Evolutionary conservation across 352 stramenopile species (phyloP).

Genomic region (Phytophthora hibernalis): DNA sequence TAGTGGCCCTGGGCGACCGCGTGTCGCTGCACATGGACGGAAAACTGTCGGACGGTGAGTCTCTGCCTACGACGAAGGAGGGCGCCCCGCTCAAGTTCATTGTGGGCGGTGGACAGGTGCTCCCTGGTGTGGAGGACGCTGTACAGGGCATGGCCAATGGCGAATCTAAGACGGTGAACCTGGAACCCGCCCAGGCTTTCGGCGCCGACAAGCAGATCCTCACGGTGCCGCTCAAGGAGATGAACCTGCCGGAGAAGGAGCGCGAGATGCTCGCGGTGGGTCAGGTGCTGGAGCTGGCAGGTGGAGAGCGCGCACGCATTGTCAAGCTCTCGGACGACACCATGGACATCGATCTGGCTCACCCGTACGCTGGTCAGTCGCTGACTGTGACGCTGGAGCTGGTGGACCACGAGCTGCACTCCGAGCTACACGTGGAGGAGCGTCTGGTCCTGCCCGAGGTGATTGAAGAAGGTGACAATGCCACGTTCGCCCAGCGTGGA

Average conservation of each 20-base stretch:
- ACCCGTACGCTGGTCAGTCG: constrained; percentile 82
- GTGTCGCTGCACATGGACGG: constrained; percentile 76
- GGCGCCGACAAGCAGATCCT: constrained; percentile 68
- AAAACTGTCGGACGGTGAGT: constrained; percentile 63
- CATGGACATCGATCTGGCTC: constrained; percentile 79
- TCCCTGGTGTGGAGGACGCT: constrained; percentile 74
- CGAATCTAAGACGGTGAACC: constrained; percentile 66
- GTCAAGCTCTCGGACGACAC: constrained; percentile 71
- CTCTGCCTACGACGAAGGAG: constrained; percentile 59
- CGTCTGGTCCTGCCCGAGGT: constrained; percentile 80
- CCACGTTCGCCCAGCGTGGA: constrained; percentile 67
- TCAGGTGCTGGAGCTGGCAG: constrained; percentile 62
- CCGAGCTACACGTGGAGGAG: constrained; percentile 56
- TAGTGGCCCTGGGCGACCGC: constrained; percentile 67
- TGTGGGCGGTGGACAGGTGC: constrained; percentile 71
- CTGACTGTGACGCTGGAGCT: constrained; percentile 77
- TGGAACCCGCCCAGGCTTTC: constrained; percentile 74
- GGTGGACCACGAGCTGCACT: constrained; percentile 61
- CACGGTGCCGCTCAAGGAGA: constrained; percentile 71
- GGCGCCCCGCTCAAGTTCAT: constrained; percentile 73
- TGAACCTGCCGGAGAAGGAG: constrained; percentile 77
- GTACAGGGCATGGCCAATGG: constrained; percentile 74
- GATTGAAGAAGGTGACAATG: constrained; percentile 66
- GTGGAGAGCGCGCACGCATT: constrained; percentile 68
- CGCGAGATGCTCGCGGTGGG: constrained; percentile 73